These are phyloP conservation scores for Magnolia sinica DNA, from an alignment of 164 flowering plant genomes.

Conservation along the genomic window DNA sequence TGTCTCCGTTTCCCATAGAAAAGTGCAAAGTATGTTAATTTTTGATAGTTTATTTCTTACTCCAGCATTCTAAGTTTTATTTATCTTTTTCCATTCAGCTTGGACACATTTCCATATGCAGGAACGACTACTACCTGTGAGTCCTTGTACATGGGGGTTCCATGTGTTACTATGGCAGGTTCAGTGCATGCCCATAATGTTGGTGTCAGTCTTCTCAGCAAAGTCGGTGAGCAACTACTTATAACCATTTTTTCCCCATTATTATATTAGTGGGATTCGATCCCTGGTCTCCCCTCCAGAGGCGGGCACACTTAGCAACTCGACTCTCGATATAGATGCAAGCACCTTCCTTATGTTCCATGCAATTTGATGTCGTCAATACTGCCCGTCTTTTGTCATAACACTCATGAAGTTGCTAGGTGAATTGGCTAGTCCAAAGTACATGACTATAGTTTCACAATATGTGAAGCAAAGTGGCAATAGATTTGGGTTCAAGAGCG, in stretches of 20 bases:
- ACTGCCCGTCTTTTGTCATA: no score
- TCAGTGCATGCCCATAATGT: slow-evolving; percentile 97
- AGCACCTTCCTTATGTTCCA: no score
- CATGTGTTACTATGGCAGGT: slow-evolving; percentile 96
- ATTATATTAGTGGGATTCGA: background rate
- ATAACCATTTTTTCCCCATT: background rate
- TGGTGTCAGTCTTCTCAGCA: slow-evolving; percentile 85
- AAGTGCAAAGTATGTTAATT: background rate
- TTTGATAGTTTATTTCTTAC: background rate
- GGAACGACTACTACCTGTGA: slow-evolving; percentile 99
- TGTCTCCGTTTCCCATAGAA: background rate
- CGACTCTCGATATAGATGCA: no score
- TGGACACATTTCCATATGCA: slow-evolving; percentile 99
- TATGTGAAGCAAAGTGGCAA: no score
- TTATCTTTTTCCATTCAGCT: slow-evolving; percentile 39
- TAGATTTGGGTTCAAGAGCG: no score
- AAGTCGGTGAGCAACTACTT: slow-evolving; percentile 59
- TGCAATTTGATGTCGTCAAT: no score
- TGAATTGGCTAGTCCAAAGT: no score
- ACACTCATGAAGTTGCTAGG: no score
- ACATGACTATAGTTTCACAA: no score
- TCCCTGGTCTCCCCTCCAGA: background rate
- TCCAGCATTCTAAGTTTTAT: no score
- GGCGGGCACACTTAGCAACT: no score
- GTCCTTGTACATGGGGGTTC: slow-evolving; percentile 97